phyloP scores from a whole-genome alignment of 208 protist genomes.

The Leishmania major region DNA sequence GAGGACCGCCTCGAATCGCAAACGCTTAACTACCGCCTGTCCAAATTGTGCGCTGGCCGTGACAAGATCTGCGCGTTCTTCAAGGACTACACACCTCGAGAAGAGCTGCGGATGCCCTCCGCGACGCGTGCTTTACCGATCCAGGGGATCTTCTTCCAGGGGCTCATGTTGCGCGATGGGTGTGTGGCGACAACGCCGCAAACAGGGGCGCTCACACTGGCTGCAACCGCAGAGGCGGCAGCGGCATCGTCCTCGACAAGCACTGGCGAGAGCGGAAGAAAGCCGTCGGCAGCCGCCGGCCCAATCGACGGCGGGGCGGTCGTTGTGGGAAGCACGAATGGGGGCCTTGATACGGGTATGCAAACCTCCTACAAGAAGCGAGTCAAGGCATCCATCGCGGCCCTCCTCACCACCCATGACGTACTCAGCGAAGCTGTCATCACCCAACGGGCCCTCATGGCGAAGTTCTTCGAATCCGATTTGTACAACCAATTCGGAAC shows the following conservation, averaged over 20 bases:
- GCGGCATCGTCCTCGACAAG: not conserved
- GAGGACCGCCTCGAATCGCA: slow-evolving; percentile 63
- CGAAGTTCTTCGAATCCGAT: slow-evolving; percentile 58
- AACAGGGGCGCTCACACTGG: not conserved
- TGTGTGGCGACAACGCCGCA: not conserved
- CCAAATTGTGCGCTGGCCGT: slow-evolving; percentile 44
- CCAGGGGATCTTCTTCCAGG: slow-evolving; percentile 54
- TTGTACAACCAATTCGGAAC: slow-evolving; percentile 43
- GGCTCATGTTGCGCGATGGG: slow-evolving; percentile 39
- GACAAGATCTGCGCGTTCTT: slow-evolving; percentile 69
- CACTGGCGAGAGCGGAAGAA: not conserved
- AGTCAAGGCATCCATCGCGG: slow-evolving; percentile 19
- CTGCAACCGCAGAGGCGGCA: not conserved
- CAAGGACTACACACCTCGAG: slow-evolving; percentile 40
- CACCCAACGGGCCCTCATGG: slow-evolving; percentile 54
- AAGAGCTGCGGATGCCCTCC: slow-evolving; percentile 47
- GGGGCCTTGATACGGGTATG: not conserved
- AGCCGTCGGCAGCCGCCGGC: not conserved
- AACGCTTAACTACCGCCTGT: slow-evolving; percentile 54
- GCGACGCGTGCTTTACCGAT: slow-evolving; percentile 65
- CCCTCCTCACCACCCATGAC: slow-evolving; percentile 65
- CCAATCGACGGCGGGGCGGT: not conserved
- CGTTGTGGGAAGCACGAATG: not conserved
- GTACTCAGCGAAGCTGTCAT: slow-evolving; percentile 41
- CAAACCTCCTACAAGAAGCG: not conserved